phyloP scores from a whole-genome alignment of 306 rosid species.

The Prunus fruticosa region DNA sequence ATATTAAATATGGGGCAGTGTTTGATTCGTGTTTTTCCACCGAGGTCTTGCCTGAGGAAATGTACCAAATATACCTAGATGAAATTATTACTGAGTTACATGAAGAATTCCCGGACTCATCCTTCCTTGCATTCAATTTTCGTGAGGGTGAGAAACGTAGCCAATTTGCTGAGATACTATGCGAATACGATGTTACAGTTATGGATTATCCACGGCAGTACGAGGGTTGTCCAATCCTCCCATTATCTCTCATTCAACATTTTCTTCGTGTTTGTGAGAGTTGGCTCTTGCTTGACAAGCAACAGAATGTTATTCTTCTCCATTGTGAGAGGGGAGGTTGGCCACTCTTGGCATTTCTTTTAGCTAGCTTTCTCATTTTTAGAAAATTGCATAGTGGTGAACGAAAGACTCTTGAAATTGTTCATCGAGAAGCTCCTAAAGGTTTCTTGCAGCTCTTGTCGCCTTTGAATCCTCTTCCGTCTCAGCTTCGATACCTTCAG shows the following conservation, averaged over 20 bases:
- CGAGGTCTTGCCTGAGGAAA: conserved; percentile 80
- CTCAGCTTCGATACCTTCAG: conserved; percentile 92
- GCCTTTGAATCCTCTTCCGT: conserved; percentile 85
- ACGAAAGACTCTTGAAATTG: conserved; percentile 79
- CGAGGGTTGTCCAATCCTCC: conserved; percentile 92
- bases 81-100: conserved; percentile 75
- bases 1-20: conserved; percentile 45
- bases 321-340: conserved; percentile 98
- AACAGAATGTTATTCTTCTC: conserved; percentile 68
- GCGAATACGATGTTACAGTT: conserved; percentile 76
- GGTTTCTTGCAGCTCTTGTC: conserved; percentile 83
- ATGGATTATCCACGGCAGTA: conserved; percentile 94
- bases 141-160: conserved; percentile 86
- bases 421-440: conserved; percentile 91
- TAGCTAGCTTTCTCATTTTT: conserved; percentile 70
- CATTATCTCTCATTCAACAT: conserved; percentile 80
- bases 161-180: conserved; percentile 60
- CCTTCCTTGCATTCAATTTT: conserved; percentile 85
- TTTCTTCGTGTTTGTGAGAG: conserved; percentile 86
- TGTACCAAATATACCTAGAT: conserved; percentile 78
- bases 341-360: conserved; percentile 86
- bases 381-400: conserved; percentile 74
- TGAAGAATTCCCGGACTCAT: conserved; percentile 90
- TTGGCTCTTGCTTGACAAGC: conserved; percentile 69
- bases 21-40: conserved; percentile 97